phyloP scores from a whole-genome alignment of 1,284 basidiomycete genomes.

The Wallemia hederae region DNA sequence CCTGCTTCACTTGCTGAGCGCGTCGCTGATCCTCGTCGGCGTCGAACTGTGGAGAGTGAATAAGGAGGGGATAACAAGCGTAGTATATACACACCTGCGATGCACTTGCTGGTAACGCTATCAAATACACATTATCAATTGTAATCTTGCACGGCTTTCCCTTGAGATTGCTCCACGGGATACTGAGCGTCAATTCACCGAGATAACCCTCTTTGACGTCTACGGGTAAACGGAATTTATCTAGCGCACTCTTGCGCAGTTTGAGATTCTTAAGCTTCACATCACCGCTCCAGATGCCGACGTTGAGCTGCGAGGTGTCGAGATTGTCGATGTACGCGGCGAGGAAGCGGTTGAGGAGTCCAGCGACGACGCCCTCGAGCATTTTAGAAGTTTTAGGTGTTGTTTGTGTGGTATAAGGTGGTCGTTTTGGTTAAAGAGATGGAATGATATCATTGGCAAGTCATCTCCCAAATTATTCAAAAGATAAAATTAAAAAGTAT shows the following conservation, averaged over 20 bases:
- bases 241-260: conserved; percentile 76
- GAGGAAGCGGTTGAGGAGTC: conserved; percentile 61
- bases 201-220: conserved; percentile 88
- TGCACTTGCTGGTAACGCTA: conserved; percentile 57
- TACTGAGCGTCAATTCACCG: conserved; percentile 64
- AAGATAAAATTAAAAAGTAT: too few species aligned
- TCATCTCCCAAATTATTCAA: too few species aligned
- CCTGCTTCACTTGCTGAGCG: conserved; percentile 58
- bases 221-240: conserved; percentile 84
- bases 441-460: not conserved
- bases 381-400: not conserved
- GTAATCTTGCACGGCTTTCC: conserved; percentile 75
- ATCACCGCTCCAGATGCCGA: conserved; percentile 78
- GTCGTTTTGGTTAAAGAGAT: not conserved
- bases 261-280: conserved; percentile 51
- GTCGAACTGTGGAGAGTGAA: conserved; percentile 25
- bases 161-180: conserved; percentile 88
- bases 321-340: conserved; percentile 91
- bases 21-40: conserved; percentile 59
- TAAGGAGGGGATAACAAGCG: not conserved
- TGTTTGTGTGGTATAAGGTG: not conserved
- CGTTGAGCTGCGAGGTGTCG: conserved; percentile 77
- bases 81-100: conserved; percentile 17
- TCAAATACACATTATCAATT: conserved; percentile 81
- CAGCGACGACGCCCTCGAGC: not conserved